Evolutionary conservation across 805 yeast species (phyloP).

Genomic region (Candida oleophila): DNA sequence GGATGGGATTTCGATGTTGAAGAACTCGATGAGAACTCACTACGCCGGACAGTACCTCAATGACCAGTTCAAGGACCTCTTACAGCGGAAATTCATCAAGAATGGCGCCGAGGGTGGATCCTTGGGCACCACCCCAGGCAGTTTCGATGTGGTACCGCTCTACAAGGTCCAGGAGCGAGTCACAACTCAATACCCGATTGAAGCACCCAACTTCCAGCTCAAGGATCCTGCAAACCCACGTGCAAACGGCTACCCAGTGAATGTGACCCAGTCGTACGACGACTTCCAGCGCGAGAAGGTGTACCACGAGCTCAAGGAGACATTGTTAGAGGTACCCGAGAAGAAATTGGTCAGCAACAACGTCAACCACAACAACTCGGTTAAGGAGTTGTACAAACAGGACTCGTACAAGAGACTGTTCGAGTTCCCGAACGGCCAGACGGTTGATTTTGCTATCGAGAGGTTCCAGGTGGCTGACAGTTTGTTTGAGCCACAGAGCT

Average conservation of each 20-base stretch:
- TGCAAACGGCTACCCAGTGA: constrained; percentile 10
- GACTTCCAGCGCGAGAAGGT: constrained; percentile 56
- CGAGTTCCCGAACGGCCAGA: constrained; percentile 78
- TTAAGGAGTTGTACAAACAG: constrained; percentile 26
- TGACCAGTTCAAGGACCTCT: constrained; percentile 47
- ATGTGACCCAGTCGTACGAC: constrained; percentile 49
- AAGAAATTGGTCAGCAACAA: constrained; percentile 23
- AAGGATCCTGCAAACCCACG: constrained; percentile 10
- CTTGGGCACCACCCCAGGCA: background rate
- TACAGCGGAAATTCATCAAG: constrained; percentile 27
- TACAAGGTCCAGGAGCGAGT: constrained; percentile 52
- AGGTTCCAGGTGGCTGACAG: constrained; percentile 68
- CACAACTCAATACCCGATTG: constrained; percentile 31
- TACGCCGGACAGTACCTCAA: constrained; percentile 71
- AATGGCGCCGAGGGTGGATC: constrained; percentile 15
- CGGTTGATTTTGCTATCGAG: constrained; percentile 56
- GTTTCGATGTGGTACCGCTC: constrained; percentile 25
- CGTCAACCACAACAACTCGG: constrained; percentile 17
- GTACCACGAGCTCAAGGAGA: constrained; percentile 74
- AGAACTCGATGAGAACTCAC: constrained; percentile 67
- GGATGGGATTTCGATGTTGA: constrained; percentile 75
- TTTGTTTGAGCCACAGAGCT: constrained; percentile 61
- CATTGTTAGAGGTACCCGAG: constrained; percentile 56
- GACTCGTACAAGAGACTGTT: constrained; percentile 45
- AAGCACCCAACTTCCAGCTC: constrained; percentile 19